Conservation (phyloP, 2,329 filamentous ascomycete species). For the Venturia effusa region DNA sequence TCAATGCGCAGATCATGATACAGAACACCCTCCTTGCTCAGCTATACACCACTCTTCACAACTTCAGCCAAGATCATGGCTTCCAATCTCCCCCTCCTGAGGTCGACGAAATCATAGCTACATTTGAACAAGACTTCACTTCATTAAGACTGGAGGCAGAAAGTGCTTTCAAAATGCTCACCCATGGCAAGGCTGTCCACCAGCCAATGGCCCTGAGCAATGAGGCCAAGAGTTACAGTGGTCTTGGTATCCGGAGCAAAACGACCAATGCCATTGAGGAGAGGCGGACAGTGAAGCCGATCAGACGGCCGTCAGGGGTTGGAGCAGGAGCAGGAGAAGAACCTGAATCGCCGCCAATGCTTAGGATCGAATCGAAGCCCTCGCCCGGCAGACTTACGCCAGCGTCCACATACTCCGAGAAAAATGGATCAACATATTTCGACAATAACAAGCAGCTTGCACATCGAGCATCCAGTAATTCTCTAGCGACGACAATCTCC, state of each 20-base stretch:
- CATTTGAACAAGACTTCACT: conserved; percentile 54
- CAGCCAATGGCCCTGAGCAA: conserved; percentile 39
- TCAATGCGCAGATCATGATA: conserved; percentile 60
- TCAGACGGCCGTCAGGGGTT: conserved; percentile 1
- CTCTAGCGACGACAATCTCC: conserved; percentile 26
- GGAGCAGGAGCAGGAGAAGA: background rate
- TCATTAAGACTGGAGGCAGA: conserved; percentile 58
- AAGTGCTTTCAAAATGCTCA: conserved; percentile 47
- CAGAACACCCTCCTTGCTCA: conserved; percentile 69
- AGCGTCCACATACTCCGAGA: background rate
- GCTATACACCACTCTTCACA: conserved; percentile 66
- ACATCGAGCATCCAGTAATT: conserved; percentile 27
- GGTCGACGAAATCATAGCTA: conserved; percentile 57
- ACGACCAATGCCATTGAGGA: conserved; percentile 16
- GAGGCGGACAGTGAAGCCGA: background rate
- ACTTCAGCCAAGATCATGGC: conserved; percentile 56
- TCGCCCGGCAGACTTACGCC: background rate
- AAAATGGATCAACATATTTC: conserved; percentile 4
- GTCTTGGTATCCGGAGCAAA: conserved; percentile 28
- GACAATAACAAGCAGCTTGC: conserved; percentile 10
- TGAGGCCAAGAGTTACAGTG: conserved; percentile 3
- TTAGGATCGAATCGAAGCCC: conserved; percentile 1
- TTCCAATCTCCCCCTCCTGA: conserved; percentile 63
- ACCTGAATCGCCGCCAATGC: background rate
- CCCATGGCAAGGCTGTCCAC: conserved; percentile 55